Percentiles rank a stretch among this genome's conserved stretches.
phyloP scores from a whole-genome alignment of 768 basidiomycete genomes.

The Boletus reticulatus region DNA sequence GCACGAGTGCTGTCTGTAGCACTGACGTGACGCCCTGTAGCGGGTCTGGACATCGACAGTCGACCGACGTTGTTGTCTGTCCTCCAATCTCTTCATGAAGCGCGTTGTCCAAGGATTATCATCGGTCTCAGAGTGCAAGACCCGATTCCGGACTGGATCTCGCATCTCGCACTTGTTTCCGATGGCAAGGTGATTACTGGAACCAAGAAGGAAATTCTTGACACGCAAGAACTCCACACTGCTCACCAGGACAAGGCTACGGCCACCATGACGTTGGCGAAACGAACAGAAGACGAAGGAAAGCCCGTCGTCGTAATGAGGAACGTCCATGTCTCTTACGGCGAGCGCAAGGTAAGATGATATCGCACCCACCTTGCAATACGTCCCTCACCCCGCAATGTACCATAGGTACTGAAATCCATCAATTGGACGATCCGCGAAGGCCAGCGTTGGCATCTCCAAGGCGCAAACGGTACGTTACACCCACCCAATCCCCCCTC shows the following conservation, averaged over 20 bases:
- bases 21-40: constrained; percentile 36
- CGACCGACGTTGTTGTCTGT: constrained; percentile 56
- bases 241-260: neutral
- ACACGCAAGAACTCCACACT: constrained; percentile 18
- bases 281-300: constrained; percentile 14
- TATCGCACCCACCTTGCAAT: neutral
- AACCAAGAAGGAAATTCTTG: constrained; percentile 43
- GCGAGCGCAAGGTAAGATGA: constrained; percentile 50
- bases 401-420: constrained; percentile 62
- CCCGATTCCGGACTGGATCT: constrained; percentile 67
- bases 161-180: constrained; percentile 59
- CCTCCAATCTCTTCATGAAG: constrained; percentile 50
- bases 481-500: neutral
- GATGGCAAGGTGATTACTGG: constrained; percentile 53
- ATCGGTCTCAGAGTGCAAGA: constrained; percentile 71
- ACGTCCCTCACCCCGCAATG: neutral
- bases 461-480: constrained; percentile 76
- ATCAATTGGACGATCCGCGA: constrained; percentile 81
- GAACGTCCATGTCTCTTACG: constrained; percentile 71
- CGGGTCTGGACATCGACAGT: constrained; percentile 69
- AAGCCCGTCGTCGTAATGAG: constrained; percentile 58
- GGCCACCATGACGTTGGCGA: neutral
- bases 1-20: neutral
- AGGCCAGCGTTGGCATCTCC: constrained; percentile 88
- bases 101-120: constrained; percentile 55